These are phyloP conservation scores for Pseudogymnoascus sp. DNA, from an alignment of 2,329 filamentous ascomycete species.

Conservation along the genomic window DNA sequence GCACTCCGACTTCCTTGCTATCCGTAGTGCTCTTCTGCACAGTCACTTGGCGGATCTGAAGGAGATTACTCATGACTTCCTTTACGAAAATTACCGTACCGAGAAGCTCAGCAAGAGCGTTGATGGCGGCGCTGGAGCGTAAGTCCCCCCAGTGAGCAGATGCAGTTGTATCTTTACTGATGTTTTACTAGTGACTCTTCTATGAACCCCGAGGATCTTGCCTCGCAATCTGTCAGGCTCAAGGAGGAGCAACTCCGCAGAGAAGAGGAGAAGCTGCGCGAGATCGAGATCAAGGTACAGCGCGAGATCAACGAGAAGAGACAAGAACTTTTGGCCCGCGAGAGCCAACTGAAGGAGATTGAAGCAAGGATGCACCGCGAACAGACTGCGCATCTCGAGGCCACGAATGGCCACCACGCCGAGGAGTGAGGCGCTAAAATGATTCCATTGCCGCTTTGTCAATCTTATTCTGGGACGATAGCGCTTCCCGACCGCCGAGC, in stretches of 20 bases:
- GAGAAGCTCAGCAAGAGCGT: slow-evolving; percentile 99
- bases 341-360: slow-evolving; percentile 97
- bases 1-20: slow-evolving; percentile 96
- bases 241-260: slow-evolving; percentile 99
- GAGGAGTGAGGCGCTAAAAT: slow-evolving; percentile 5
- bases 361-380: slow-evolving; percentile 95
- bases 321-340: slow-evolving; percentile 92
- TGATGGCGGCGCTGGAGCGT: slow-evolving; percentile 80
- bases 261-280: slow-evolving; percentile 98
- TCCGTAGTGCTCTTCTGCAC: slow-evolving; percentile 91
- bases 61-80: slow-evolving; percentile 99
- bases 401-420: slow-evolving; percentile 24
- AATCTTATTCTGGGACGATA: slow-evolving; percentile 8
- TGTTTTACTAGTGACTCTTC: slow-evolving; percentile 58
- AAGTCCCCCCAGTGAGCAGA: slow-evolving; percentile 39
- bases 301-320: slow-evolving; percentile 99
- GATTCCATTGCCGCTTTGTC: slow-evolving; percentile 5
- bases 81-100: slow-evolving; percentile 99
- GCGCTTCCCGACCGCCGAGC: slow-evolving; percentile 5
- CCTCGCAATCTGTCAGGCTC: slow-evolving; percentile 92
- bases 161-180: slow-evolving; percentile 28
- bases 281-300: slow-evolving; percentile 99
- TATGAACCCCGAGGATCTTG: slow-evolving; percentile 96
- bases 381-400: slow-evolving; percentile 45
- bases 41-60: slow-evolving; percentile 97